Base-by-base conservation (phyloP, 768 basidiomycete species). In the Russula dissimulans region DNA sequence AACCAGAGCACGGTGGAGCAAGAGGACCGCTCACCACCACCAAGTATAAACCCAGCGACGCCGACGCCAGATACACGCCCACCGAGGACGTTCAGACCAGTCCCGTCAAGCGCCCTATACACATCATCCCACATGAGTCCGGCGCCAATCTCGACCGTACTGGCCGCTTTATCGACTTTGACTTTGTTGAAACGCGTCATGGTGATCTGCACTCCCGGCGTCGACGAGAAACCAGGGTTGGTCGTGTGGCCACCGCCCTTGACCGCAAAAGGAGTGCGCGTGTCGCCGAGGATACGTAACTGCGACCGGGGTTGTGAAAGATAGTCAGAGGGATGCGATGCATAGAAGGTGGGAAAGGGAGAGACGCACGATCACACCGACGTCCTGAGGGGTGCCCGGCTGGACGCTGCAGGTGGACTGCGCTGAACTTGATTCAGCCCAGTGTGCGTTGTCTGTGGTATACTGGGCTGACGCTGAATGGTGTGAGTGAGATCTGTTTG, bases 81-180 rank as follows among this genome's bases (percentile, higher is more conserved):
- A 12, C 69, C 69, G 5, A 66, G 56, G 12, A 69, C 64, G 49
- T 59, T 68, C 11, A 69, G 57, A 14, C 67, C 66, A 15, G 56
- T 57, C 14, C 61, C 57, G 4, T 63, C 54, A 8, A 68, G 57
- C 1, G 45, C 54, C 17, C 44, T 45, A 14, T 71, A 71, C 3
- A 71, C 67, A 17, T 70, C 64, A 41, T 70, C 70, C 69, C 70
- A 70, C 14, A 67, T 46, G 47, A 66, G 63, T 4, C 69, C 70
- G 7, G 69, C 47, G 18, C 67, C 65, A 26, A 70, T 36, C 26
- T 52, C 54, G 14, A 60, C 62, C 4, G 66, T 67, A 5, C 46
- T 54, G n/a, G 46, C 31, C 11, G n/a, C 22, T 15, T 14, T 10
- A 42, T 65, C 29, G 31, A 64, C 51, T 2, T 18, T 45, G 17